These are phyloP conservation scores for Gloeostereum incarnatum DNA, from an alignment of 768 basidiomycete species.

Conservation along the genomic window DNA sequence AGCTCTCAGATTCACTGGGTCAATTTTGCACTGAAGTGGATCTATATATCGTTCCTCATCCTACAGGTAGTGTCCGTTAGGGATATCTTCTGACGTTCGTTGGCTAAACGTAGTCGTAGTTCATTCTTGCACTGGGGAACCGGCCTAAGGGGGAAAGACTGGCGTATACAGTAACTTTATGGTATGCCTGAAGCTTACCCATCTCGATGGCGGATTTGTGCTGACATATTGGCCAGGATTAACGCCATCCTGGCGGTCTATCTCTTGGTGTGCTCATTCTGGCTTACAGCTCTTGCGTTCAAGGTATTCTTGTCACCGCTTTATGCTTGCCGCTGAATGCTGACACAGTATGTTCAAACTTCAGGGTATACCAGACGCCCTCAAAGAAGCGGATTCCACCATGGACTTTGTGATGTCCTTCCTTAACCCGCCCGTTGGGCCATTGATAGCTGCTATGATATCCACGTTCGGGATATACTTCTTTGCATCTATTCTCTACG, in stretches of 20 bases:
- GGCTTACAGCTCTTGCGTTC: slow-evolving; percentile 53
- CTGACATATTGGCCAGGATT: slow-evolving; percentile 27
- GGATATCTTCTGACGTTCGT: background rate
- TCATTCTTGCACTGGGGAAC: slow-evolving; percentile 68
- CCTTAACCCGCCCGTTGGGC: slow-evolving; percentile 45
- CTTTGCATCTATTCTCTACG: background rate
- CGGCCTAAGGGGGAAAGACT: slow-evolving; percentile 65
- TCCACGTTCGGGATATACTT: slow-evolving; percentile 46
- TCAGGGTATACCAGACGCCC: slow-evolving; percentile 25
- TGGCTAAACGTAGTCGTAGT: slow-evolving; percentile 26
- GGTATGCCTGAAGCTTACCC: background rate
- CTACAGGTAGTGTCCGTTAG: slow-evolving; percentile 23
- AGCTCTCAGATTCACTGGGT: slow-evolving; percentile 5
- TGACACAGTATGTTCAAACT: no score
- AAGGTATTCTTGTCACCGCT: slow-evolving; percentile 20
- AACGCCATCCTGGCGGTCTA: slow-evolving; percentile 56
- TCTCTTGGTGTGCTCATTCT: slow-evolving; percentile 53
- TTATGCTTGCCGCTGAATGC: no score
- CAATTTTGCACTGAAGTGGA: slow-evolving; percentile 5
- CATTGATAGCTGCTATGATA: slow-evolving; percentile 51
- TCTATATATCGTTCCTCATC: slow-evolving; percentile 34
- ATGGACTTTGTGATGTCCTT: slow-evolving; percentile 30
- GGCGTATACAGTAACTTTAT: slow-evolving; percentile 29
- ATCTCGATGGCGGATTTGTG: background rate
- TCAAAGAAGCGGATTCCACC: slow-evolving; percentile 23